Base-by-base conservation (phyloP, 106 monocot genomes). In the Xerophyta viscosa region DNA sequence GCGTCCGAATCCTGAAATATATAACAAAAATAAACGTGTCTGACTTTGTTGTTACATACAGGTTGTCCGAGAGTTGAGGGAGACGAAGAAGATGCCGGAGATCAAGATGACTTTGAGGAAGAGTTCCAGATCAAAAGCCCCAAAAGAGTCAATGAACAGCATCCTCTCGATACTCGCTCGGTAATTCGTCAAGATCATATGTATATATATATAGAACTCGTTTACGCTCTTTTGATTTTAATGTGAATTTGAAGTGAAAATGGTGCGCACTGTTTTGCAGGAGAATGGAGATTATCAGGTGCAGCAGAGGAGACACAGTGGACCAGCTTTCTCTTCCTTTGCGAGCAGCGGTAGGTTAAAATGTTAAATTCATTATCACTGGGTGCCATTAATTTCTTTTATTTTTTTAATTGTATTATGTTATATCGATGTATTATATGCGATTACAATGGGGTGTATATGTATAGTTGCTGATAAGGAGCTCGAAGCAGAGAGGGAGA, bases 51-150 rank as follows among this genome's bases (percentile, higher is more conserved):
- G 8, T 19, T 27, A 15, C 2, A 46, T 41, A 27, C 54, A 91
- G 91, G 87, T 0, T 77, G 66, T 31, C 68, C 77, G 15, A 73
- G 87, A 48, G 80, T 87, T 31, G 83, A 61, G 26, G 92, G 83
- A 50, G 92, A 93, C 31, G 83, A 77, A 28, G 88, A 88, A 1
- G 87, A 83, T 24, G 77, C 39, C 3, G 56, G 29, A 2, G 83
- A 87, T 5, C 48, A 71, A 48, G 81, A 85, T 22, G 84, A 81
- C 33, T 71, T 80, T 15, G 83, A 83, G 23, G 75, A 77, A 19
- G 84, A 84, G 54, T 64, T 81, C 56, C 79, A 66, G 36, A 57
- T 56, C 19, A 88, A 84, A 63, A 77, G 70, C 48, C 70, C 67
- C 3, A 67, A 64, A 21, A 64, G 53, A 60, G 31, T 29, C 3